A percentile compares a stretch with the other conserved stretches of the same genome.
Evolutionary conservation across 495 filamentous ascomycete genomes (phyloP).

Genomic region (Patellaria atrata): DNA sequence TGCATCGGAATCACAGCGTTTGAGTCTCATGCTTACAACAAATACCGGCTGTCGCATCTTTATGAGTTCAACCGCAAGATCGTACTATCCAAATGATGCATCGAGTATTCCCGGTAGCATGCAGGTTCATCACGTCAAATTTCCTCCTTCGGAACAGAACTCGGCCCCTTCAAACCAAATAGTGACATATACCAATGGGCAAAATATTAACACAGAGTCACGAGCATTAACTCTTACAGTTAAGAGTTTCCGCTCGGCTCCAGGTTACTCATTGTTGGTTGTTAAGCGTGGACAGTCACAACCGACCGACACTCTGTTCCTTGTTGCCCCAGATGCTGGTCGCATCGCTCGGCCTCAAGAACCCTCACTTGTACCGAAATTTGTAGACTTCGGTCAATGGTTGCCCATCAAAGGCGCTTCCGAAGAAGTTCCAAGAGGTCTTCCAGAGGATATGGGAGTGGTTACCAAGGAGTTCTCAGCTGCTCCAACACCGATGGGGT

Average conservation of each 20-base stretch:
- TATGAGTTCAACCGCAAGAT: conserved; percentile 72
- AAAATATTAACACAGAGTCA: conserved; percentile 28
- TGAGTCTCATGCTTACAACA: conserved; percentile 83
- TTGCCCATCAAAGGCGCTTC: conserved; percentile 52
- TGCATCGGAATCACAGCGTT: conserved; percentile 59
- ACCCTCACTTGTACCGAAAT: conserved; percentile 20
- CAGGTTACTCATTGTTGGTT: conserved; percentile 83
- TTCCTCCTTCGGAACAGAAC: conserved; percentile 49
- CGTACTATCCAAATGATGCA: conserved; percentile 44
- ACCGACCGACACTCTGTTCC: conserved; percentile 54
- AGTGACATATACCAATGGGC: conserved; percentile 18
- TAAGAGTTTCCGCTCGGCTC: conserved; percentile 47
- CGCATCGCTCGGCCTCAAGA: conserved; percentile 48
- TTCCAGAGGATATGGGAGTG: conserved; percentile 60
- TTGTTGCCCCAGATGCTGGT: conserved; percentile 76
- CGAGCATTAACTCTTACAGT: conserved; percentile 14
- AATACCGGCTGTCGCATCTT: conserved; percentile 83
- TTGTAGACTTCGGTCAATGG: conserved; percentile 60
- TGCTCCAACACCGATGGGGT: conserved; percentile 54
- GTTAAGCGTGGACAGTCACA: conserved; percentile 39
- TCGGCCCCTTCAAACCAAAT: conserved; percentile 23
- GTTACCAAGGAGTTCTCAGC: conserved; percentile 57
- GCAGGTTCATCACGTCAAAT: conserved; percentile 90
- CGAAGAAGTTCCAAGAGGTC: too few relatives aligned
- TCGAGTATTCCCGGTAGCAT: conserved; percentile 74